Percentiles rank a stretch among this genome's conserved stretches.
phyloP scores from a whole-genome alignment of 1,284 basidiomycete species.

The Trichosporon sp. region DNA sequence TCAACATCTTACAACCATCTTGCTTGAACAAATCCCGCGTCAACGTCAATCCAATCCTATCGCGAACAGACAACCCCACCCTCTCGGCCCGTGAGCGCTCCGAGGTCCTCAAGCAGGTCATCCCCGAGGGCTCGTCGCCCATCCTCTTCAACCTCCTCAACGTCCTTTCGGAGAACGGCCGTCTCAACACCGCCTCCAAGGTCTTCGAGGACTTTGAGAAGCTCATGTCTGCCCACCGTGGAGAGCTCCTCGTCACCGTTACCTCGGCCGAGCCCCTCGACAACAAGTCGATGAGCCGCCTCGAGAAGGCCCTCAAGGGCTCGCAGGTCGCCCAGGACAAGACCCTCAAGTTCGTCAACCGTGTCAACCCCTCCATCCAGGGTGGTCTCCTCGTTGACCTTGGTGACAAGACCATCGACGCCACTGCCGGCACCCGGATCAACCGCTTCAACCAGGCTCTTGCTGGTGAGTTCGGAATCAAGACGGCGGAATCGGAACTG shows the following conservation, averaged over 20 bases:
- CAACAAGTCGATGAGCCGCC: slow-evolving; percentile 64
- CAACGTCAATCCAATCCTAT: not conserved
- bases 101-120: slow-evolving; percentile 64
- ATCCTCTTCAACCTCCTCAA: slow-evolving; percentile 88
- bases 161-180: slow-evolving; percentile 89
- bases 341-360: slow-evolving; percentile 78
- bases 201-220: slow-evolving; percentile 90
- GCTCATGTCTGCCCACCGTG: slow-evolving; percentile 82
- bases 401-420: slow-evolving; percentile 91
- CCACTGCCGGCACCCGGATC: slow-evolving; percentile 86
- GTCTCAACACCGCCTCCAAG: slow-evolving; percentile 73
- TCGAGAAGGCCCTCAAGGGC: slow-evolving; percentile 78
- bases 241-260: slow-evolving; percentile 88
- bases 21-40: too few species aligned
- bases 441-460: slow-evolving; percentile 89
- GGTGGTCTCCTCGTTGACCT: slow-evolving; percentile 94
- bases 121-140: slow-evolving; percentile 61
- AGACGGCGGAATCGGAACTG: not conserved
- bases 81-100: slow-evolving; percentile 71
- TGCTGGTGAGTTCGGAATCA: slow-evolving; percentile 54
- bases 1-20: too few species aligned
- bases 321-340: slow-evolving; percentile 80
- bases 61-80: slow-evolving; percentile 66
- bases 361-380: slow-evolving; percentile 81
- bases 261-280: slow-evolving; percentile 75